Base-by-base conservation (phyloP, 2,329 filamentous ascomycete species). In the Botrytis galanthina region DNA sequence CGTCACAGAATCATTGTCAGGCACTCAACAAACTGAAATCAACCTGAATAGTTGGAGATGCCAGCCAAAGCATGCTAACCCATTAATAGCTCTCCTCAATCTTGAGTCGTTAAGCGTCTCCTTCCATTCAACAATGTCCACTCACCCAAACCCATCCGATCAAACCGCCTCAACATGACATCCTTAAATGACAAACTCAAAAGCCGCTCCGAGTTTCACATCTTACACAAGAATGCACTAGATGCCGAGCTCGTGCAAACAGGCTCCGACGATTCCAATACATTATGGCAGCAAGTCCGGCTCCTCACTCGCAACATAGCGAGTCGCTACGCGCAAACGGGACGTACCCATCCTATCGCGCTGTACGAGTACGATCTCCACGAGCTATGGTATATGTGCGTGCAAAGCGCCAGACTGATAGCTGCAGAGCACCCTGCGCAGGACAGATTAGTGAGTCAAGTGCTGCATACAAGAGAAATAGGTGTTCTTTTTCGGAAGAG, bases 221-320 rank as follows among this genome's bases (percentile, higher is more conserved):
- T 3, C 6, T 8, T 54, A n/a, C 2, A 54, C 4, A 54, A 54
- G 5, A 12, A 54, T 1, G 12, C 5, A n/a, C 1, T 54, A 16
- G 26, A 29, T 14, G 14, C 12, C 26, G 14, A 54, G n/a, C 12
- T 54, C 2, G 26, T 0, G 1, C 2, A 54, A 54, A 26, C 51
- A 54, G 26, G 1, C 5, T 16, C 1, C 4, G 0, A n/a, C 26
- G 2, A 29, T 6, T 54, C 12, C 26, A 54, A 29, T 18, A 12
- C 51, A n/a, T 29, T 54, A 2, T 29, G 2, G 26, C 5, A 54
- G 0, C 5, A 54, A 54, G 12, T 14, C 51, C 12, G 51, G 0
- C 10, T 54, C 0, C 10, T 54, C 14, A 54, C 14, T 12, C 12
- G 51, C 0, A 54, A n/a, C 5, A 54, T 54, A 7, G 12, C 14